These are phyloP conservation scores for Leccinum olivaceoglutinosum DNA, from an alignment of 1,284 basidiomycete genomes.

Conservation along the genomic window DNA sequence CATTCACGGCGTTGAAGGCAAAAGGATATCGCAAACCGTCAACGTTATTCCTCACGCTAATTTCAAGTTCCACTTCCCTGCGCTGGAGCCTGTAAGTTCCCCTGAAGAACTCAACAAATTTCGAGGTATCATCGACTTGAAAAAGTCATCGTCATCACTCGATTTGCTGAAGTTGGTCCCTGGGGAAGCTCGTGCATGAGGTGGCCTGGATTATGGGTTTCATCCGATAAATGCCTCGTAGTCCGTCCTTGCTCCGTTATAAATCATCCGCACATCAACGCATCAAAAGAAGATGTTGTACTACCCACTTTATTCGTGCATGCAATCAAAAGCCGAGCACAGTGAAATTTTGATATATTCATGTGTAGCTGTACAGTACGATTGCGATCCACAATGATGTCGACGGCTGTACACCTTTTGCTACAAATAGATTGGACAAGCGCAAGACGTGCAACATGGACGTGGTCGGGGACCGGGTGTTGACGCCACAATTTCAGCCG, in stretches of 20 bases:
- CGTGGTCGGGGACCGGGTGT: conserved; percentile 16
- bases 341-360: too few relatives aligned
- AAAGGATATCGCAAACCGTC: conserved; percentile 89
- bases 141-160: conserved; percentile 92
- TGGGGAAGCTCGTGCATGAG: conserved; percentile 97
- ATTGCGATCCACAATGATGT: too few relatives aligned
- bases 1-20: conserved; percentile 87
- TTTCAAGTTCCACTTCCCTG: conserved; percentile 72
- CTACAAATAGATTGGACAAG: conserved; percentile 25
- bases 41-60: conserved; percentile 82
- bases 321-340: too few relatives aligned
- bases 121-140: conserved; percentile 90
- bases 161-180: conserved; percentile 96
- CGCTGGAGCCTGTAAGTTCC: conserved; percentile 59
- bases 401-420: background rate
- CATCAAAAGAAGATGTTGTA: too few relatives aligned
- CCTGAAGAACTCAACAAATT: conserved; percentile 76
- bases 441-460: conserved; percentile 21
- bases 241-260: too few relatives aligned
- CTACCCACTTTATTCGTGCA: too few relatives aligned
- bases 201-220: conserved; percentile 44
- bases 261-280: too few relatives aligned
- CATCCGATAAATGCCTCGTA: too few relatives aligned
- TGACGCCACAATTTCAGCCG: conserved; percentile 18
- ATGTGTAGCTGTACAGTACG: too few relatives aligned